Conservation (phyloP, 1,284 basidiomycete genomes). For the Ustilago bromivora region DNA sequence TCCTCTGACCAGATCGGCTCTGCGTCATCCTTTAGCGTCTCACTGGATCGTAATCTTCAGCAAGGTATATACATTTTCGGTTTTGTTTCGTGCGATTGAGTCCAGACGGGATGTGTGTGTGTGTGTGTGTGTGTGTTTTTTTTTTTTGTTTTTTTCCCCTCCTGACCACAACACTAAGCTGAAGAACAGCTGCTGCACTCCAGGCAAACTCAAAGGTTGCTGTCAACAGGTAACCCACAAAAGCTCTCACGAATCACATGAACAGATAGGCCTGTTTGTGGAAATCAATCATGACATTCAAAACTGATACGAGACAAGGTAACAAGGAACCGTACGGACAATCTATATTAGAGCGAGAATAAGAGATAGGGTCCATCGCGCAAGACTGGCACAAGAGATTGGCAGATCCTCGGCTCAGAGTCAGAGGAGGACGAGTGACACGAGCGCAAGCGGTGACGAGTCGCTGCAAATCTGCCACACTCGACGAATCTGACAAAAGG, state of each 20-base stretch:
- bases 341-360: slow-evolving; percentile 32
- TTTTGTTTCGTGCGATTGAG: too few relatives aligned
- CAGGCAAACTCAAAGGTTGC: not conserved
- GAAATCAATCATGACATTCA: slow-evolving; percentile 49
- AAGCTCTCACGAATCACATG: not conserved
- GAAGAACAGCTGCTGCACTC: too few relatives aligned
- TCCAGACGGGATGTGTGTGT: too few relatives aligned
- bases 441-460: slow-evolving; percentile 42
- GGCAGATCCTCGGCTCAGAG: not conserved
- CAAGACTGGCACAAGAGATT: not conserved
- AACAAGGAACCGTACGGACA: slow-evolving; percentile 34
- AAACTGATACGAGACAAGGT: slow-evolving; percentile 40
- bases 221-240: not conserved
- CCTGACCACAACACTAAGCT: too few relatives aligned
- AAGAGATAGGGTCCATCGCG: slow-evolving; percentile 8
- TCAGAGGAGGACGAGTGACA: slow-evolving; percentile 1
- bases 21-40: too few relatives aligned
- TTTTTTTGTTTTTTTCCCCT: too few relatives aligned
- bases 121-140: too few relatives aligned
- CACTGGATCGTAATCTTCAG: too few relatives aligned
- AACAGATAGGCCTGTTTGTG: not conserved
- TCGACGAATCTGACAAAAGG: not conserved
- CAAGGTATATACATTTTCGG: too few relatives aligned
- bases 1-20: too few relatives aligned
- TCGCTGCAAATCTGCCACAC: slow-evolving; percentile 23